Evolutionary conservation across 495 filamentous ascomycete species (phyloP).

Genomic region (Terfezia claveryi): DNA sequence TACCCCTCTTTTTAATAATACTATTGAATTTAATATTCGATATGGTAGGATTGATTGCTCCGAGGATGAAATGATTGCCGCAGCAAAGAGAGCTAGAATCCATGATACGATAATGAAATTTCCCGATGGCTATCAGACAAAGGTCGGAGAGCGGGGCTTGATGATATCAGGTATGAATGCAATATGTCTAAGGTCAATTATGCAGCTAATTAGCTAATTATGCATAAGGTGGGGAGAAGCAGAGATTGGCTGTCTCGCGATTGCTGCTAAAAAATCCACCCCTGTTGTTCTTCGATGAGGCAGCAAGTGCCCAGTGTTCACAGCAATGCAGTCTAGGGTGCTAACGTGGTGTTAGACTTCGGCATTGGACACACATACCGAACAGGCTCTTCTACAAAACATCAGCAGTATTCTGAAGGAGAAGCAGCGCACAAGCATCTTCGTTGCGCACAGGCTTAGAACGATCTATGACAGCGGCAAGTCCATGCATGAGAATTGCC

Average conservation of each 20-base stretch:
- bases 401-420: conserved; percentile 87
- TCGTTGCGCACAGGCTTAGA: conserved; percentile 75
- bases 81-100: conserved; percentile 60
- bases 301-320: conserved; percentile 27
- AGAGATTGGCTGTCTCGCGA: conserved; percentile 69
- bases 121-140: conserved; percentile 74
- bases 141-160: conserved; percentile 87
- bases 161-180: conserved; percentile 54
- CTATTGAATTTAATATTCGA: conserved; percentile 81
- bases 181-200: background rate
- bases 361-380: conserved; percentile 86
- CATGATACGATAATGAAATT: conserved; percentile 57
- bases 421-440: conserved; percentile 73
- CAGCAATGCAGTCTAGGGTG: background rate
- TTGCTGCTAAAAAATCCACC: conserved; percentile 81
- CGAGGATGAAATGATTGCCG: conserved; percentile 46
- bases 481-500: conserved; percentile 1
- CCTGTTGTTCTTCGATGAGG: conserved; percentile 90
- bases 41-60: conserved; percentile 77
- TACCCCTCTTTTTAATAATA: conserved; percentile 89
- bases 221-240: conserved; percentile 57
- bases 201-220: background rate
- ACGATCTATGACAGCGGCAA: conserved; percentile 87
- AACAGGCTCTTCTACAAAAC: conserved; percentile 73
- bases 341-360: conserved; percentile 35